Evolutionary conservation across 345 rosid genomes (phyloP).

Genomic region (Microthlaspi erraticum): DNA sequence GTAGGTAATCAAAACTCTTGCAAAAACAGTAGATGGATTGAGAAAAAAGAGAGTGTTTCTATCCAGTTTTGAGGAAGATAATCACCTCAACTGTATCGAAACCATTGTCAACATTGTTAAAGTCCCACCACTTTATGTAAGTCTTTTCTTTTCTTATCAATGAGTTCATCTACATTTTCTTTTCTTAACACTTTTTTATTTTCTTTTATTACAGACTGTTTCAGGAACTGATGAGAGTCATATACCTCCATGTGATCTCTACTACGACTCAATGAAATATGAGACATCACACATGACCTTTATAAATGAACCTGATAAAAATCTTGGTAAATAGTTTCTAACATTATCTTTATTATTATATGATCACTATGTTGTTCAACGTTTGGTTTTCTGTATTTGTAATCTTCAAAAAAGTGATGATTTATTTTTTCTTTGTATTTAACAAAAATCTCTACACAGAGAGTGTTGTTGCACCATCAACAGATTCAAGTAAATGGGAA

Average conservation of each 20-base stretch:
- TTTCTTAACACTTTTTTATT: neutral
- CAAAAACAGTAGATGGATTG: neutral
- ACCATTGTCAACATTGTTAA: conserved; percentile 34
- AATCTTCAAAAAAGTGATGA: neutral
- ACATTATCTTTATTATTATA: too few species aligned
- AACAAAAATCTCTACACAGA: conserved; percentile 26
- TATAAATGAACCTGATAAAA: conserved; percentile 17
- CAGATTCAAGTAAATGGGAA: conserved; percentile 45
- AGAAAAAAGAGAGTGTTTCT: conserved; percentile 47
- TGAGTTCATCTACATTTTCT: neutral
- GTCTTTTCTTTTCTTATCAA: neutral
- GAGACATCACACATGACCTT: conserved; percentile 37
- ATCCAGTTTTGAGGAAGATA: conserved; percentile 49
- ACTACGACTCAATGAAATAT: conserved; percentile 48
- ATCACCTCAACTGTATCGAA: conserved; percentile 45
- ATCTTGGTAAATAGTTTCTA: too few species aligned
- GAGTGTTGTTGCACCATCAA: conserved; percentile 33
- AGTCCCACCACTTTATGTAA: conserved; percentile 21
- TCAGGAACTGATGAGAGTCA: conserved; percentile 24
- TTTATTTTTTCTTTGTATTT: neutral
- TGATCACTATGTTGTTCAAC: neutral
- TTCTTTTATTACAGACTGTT: conserved; percentile 1
- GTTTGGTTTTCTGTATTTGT: conserved; percentile 2
- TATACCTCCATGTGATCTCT: conserved; percentile 28
- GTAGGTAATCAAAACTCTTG: conserved; percentile 44